Evolutionary conservation across 2,329 filamentous ascomycete species (phyloP), one percentile per base, ranked within the genome.

Genomic region (Alternaria longipes): DNA sequence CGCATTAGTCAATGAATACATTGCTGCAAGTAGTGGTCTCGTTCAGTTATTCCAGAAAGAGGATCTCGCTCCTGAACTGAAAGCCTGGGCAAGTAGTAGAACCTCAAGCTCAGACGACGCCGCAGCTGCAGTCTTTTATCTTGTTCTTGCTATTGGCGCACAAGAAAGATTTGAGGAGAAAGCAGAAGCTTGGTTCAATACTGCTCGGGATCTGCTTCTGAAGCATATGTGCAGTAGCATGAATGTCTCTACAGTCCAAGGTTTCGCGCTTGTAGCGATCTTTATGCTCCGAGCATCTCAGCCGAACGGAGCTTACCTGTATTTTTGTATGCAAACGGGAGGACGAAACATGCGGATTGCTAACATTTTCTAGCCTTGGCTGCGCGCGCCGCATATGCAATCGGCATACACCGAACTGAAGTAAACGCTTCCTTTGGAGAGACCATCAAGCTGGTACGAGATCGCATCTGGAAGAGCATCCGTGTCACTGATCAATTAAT

Each of bases 391-490:
- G 82, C 83, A 1, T 85, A 85, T 63, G 83, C 84, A 1, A 81
- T 85, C 24, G 84, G 84, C 1, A 76, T 86, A 22, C 84, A 86
- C 65, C 74, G 84, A 5, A 84, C 81, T 28, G 84, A 85, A 67
- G 83, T 84, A 12, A 85, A 84, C 59, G 81, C 81, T 28, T 78
- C 83, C 1, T 85, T 84, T 62, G 83, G 82, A 30, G 67, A 70
- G 2, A 70, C 78, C 2, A 80, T 81, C 45, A 76, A 78, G 52
- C 66, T 75, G 28, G 78, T 81, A 5, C 74, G 84, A 56, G 82
- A 85, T 62, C 79, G 83, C 3, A 82, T 85, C 20, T 86, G 84
- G 84, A 85, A 83, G 67, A 85, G 83, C 64, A 72, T 85, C 5
- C 80, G 84, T 2, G 81, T 85, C 54, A 79, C 85, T 51, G 84